Evolutionary conservation across 2,329 filamentous ascomycete species (phyloP).

Genomic region (Arachnopeziza araneosa): DNA sequence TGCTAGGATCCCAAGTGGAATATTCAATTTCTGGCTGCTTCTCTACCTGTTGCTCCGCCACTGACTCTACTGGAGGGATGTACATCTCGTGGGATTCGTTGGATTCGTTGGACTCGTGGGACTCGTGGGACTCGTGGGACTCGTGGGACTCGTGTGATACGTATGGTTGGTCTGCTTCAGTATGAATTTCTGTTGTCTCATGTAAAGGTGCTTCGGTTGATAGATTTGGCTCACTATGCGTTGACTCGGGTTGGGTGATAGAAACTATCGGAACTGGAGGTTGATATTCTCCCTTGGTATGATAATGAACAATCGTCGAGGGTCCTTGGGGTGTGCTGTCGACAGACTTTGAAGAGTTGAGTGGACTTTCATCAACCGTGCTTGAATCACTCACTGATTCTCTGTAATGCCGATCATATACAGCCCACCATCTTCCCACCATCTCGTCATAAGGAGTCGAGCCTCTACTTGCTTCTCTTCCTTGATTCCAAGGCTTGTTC

Average conservation of each 20-base stretch:
- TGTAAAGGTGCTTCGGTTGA: conserved; percentile 18
- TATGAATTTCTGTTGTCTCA: conserved; percentile 17
- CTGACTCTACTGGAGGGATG: conserved; percentile 8
- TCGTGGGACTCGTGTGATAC: background rate
- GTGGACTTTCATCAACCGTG: background rate
- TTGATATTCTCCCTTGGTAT: conserved; percentile 31
- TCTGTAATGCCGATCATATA: conserved; percentile 83
- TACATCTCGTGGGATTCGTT: conserved; percentile 15
- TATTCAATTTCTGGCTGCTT: conserved; percentile 18
- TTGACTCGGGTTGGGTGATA: background rate
- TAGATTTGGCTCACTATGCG: background rate
- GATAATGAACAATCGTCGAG: conserved; percentile 28
- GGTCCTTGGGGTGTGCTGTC: conserved; percentile 15
- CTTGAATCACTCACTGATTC: conserved; percentile 36
- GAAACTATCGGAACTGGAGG: conserved; percentile 12
- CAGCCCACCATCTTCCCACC: conserved; percentile 84
- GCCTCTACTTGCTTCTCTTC: conserved; percentile 49
- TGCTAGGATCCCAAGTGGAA: conserved; percentile 39
- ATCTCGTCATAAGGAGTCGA: conserved; percentile 74
- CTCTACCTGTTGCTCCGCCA: conserved; percentile 3
- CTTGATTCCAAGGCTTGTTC: conserved; percentile 80
- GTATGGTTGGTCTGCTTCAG: background rate
- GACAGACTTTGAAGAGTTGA: conserved; percentile 21
- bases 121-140: background rate
- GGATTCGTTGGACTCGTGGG: background rate